Base-by-base conservation (phyloP, 129 eudicot species). In the Flaveria sonorensis region DNA sequence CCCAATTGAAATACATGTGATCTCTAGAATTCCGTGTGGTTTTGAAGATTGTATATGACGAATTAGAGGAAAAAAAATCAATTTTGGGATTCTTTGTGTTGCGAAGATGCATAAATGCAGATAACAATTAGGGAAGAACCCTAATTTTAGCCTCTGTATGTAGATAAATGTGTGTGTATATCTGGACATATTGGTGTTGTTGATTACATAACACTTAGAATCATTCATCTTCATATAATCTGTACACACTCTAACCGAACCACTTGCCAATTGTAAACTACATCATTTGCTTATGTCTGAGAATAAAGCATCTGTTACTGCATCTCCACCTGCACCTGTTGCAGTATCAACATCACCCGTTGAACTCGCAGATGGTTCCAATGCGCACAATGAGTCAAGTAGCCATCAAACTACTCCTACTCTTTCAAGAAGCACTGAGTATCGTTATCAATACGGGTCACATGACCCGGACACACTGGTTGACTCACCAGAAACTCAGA, bases 331-430 rank as follows among this genome's bases (percentile, higher is more conserved):
- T 40, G 86, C 88, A 40, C 73, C 45, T 23, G 78, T 85, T 32
- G 82, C 96, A 47, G 75, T 83, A 45, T 89, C 92, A 56, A 47
- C 92, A 23, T 20, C 73, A 77, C 88, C 79, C 12, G 16, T n/a
- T 60, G 56, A 59, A 57, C 15, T 12, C n/a, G 32, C 65, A 16
- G 42, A 74, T 7, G 24, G 70, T 78, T 70, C 81, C 19, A 57
- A 11, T 26, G 24, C 15, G 56, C n/a, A 16, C 6, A 2, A 43
- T 45, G 77, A 70, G 9, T 47, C 52, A 21, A 68, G 18, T 59
- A 70, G 16, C 7, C 48, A 70, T 21, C 56, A 66, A 42, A 21
- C 69, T 24, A 64, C 51, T 14, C 52, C 71, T 39, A 28, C 72
- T 20, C 69, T 80, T 10, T 51, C 70, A 12, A 87, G 80, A 63